Evolutionary conservation across 768 basidiomycete genomes (phyloP), one percentile per base, ranked within the genome.

Genomic region (Cystobasidiopsis lactophilus): DNA sequence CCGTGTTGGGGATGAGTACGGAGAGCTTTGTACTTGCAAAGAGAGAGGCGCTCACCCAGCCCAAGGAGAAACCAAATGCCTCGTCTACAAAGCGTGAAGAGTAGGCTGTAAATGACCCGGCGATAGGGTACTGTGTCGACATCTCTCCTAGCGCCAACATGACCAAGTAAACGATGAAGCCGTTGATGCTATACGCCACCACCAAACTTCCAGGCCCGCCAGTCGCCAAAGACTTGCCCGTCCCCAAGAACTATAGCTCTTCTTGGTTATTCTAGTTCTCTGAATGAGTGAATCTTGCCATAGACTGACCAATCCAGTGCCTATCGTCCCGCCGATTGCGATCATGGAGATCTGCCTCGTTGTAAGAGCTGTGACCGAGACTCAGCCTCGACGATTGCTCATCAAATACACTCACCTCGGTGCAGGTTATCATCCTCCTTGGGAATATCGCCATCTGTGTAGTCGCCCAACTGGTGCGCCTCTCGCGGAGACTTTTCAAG

Each of bases 21-120:
- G n/a, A n/a, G n/a, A n/a, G n/a, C n/a, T n/a, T n/a, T n/a, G n/a
- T n/a, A n/a, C n/a, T n/a, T n/a, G n/a, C n/a, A n/a, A n/a, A n/a
- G 38, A 39, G 19, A 13, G 38, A 39, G 13, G 13, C 13, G 19
- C 38, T 55, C 21, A 52, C 43, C 58, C 58, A 52, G 10, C 40
- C 50, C 5, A 55, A 43, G 21, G 54, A 40, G 52, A 68, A 68
- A 1, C 64, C 65, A 26, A 63, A 63, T 0, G 64, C 56, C 11
- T 62, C 60, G 52, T 66, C 63, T 44, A 62, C 57, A 30, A 58
- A 55, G 3, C 56, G 31, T 9, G 52, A 50, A 1, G 52, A 29
- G 53, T 56, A 59, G 3, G 51, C 48, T 14, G 51, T 52, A 40
- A 63, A 63, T 3, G 57, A 56, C 1, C 59, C 60, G 11, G 57